A percentile compares a stretch with the other conserved stretches of the same genome.
phyloP scores from a whole-genome alignment of 2,329 filamentous ascomycete species.

The Xenosphaeropsis pyriputrescens region DNA sequence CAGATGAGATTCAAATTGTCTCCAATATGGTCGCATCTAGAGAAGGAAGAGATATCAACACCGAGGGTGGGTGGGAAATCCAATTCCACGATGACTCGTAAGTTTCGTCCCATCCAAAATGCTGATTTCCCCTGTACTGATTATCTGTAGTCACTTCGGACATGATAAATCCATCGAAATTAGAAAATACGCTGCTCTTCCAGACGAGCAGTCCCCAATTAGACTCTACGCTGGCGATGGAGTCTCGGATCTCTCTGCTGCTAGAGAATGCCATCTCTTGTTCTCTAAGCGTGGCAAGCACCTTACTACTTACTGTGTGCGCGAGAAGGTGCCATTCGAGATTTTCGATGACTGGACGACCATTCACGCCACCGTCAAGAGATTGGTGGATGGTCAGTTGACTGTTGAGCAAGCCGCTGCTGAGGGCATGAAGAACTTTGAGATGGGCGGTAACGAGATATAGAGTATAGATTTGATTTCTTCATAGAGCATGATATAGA shows the following conservation, averaged over 20 bases:
- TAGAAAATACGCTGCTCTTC: constrained; percentile 66
- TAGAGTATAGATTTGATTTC: too few relatives aligned
- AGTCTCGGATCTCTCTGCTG: constrained; percentile 82
- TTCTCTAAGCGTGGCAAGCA: constrained; percentile 91
- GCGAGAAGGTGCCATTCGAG: constrained; percentile 73
- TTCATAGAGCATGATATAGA: too few relatives aligned
- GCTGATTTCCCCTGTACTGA: not conserved
- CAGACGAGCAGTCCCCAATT: constrained; percentile 53
- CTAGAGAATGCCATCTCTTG: constrained; percentile 80
- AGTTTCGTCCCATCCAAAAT: constrained; percentile 8
- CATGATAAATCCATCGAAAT: constrained; percentile 95
- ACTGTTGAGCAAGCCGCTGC: constrained; percentile 55
- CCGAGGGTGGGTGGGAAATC: constrained; percentile 77
- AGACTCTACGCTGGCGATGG: constrained; percentile 95
- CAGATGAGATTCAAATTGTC: constrained; percentile 72
- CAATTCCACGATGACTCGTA: constrained; percentile 75
- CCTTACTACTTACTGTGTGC: constrained; percentile 75
- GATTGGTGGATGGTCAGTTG: constrained; percentile 59
- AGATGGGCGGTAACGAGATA: constrained; percentile 4
- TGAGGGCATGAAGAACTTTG: constrained; percentile 14
- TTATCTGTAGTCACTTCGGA: constrained; percentile 53
- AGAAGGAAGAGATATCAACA: constrained; percentile 60
- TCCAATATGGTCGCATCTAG: constrained; percentile 63
- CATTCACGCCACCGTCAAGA: constrained; percentile 63
- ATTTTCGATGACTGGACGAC: constrained; percentile 74